Percentiles rank a stretch among this genome's conserved stretches.
Evolutionary conservation across 2,329 filamentous ascomycete species (phyloP).

Genomic region (Metarhizium album): DNA sequence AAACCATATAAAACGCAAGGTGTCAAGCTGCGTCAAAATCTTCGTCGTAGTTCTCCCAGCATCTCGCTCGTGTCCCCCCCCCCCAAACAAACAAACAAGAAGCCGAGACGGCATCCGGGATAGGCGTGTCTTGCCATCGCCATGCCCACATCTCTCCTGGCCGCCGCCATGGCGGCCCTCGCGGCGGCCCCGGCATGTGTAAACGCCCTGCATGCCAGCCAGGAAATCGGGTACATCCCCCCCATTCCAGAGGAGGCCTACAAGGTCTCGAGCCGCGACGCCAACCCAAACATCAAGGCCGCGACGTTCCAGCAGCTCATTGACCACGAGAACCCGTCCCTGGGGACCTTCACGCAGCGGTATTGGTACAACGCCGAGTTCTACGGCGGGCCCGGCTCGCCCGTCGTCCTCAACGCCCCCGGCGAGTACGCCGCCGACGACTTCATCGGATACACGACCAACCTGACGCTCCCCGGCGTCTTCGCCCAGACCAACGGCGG

Average conservation of each 20-base stretch:
- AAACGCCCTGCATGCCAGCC: not conserved
- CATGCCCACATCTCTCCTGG: slow-evolving; percentile 3
- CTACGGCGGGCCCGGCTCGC: slow-evolving; percentile 65
- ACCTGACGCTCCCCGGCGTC: slow-evolving; percentile 56
- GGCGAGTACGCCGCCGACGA: slow-evolving; percentile 53
- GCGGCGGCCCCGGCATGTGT: not conserved
- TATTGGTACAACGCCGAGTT: slow-evolving; percentile 72
- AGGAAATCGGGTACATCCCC: not conserved
- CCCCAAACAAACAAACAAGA: not conserved
- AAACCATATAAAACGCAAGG: too few species aligned
- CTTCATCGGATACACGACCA: slow-evolving; percentile 56
- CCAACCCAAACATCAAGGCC: slow-evolving; percentile 1
- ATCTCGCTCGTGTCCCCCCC: not conserved
- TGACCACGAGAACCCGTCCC: slow-evolving; percentile 44
- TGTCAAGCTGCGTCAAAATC: not conserved
- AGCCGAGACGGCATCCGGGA: not conserved
- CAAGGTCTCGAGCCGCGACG: too few species aligned
- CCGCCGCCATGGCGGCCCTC: slow-evolving; percentile 1
- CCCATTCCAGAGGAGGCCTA: slow-evolving; percentile 1
- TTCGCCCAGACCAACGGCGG: slow-evolving; percentile 58
- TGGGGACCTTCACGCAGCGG: slow-evolving; percentile 54
- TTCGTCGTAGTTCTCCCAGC: not conserved
- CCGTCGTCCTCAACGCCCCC: slow-evolving; percentile 57
- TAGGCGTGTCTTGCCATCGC: not conserved
- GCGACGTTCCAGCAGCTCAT: slow-evolving; percentile 42